Evolutionary conservation across 345 rosid genomes (phyloP).

Genomic region (Limnanthes douglasii): DNA sequence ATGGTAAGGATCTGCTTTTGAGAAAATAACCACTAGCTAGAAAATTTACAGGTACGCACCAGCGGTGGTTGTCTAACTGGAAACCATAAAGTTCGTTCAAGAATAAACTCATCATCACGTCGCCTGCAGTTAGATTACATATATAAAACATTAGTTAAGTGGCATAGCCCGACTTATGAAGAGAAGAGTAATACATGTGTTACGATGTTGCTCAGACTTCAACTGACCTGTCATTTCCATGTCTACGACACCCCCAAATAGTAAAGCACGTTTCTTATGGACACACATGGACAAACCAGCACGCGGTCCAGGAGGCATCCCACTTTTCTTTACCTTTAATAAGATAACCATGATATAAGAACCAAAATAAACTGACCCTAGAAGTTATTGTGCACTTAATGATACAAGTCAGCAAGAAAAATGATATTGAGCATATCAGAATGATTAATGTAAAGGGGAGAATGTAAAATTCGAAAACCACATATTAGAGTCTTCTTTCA

Average conservation of each 20-base stretch:
- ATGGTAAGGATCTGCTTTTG: too few species aligned
- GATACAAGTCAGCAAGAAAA: too few species aligned
- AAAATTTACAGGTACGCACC: conserved; percentile 61
- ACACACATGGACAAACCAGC: conserved; percentile 90
- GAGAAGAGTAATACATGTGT: conserved; percentile 6
- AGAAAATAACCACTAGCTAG: too few species aligned
- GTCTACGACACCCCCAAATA: conserved; percentile 94
- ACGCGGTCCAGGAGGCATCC: conserved; percentile 96
- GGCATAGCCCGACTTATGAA: background rate
- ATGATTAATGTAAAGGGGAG: background rate
- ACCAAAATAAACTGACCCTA: too few species aligned
- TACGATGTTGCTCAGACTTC: background rate
- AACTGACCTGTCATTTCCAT: conserved; percentile 83
- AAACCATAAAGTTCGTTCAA: conserved; percentile 94
- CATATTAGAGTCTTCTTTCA: too few species aligned
- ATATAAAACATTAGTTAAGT: conserved; percentile 1
- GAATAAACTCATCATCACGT: conserved; percentile 89
- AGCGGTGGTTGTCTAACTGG: conserved; percentile 87
- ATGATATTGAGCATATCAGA: background rate
- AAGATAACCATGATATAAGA: too few species aligned
- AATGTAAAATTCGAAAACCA: too few species aligned
- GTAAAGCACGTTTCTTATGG: conserved; percentile 89
- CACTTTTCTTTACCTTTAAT: conserved; percentile 73
- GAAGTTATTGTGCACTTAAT: too few species aligned
- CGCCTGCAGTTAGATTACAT: conserved; percentile 36